Evolutionary conservation across 257 asterid species (phyloP), one percentile per base, ranked within the genome.

Genomic region (Linderniella brevidens): DNA sequence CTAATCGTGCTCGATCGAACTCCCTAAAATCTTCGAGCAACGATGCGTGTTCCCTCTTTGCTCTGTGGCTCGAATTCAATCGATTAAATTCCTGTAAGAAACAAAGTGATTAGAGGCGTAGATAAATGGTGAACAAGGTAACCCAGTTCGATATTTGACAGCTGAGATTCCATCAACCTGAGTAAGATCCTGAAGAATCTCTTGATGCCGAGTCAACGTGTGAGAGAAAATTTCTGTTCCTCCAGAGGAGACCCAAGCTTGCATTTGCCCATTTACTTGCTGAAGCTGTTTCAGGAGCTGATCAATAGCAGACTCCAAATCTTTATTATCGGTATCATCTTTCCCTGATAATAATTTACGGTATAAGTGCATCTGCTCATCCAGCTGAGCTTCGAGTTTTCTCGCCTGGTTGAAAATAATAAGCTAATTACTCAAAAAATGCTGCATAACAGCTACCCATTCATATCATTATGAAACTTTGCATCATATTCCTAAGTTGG

Each of bases 1-100:
- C 95, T 67, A 88, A 74, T 69, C 93, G 74, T 57, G 88, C 63
- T 41, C 93, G 79, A 59, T 88, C 97, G 39, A 88, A 88, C 80
- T 88, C 97, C 77, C 93, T 76, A 66, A 88, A 88, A 68, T 84
- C 95, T 50, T 83, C 97, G 38, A 88, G 97, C 64, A 88, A 68
- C 38, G 93, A 83, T 16, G 95, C 95, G 45, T 88, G 97, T 74
- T 88, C 95, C 71, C 76, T 83, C 75, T 84, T 88, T 57, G 93
- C 94, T 68, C 90, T 78, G 64, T 74, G 64, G 58, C 93, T 88
- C 55, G 92, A 83, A 63, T 79, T 83, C 50, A 88, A 86, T 54
- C 95, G 76, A 54, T 76, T 78, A 64, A 78, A 88, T 67, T 88
- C 97, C 97, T 88, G 53, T 20, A 65, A 25, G 44, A 55, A 42